Conservation (phyloP, 192 early-diverging fungal species). For the Oehlia diaphana region DNA sequence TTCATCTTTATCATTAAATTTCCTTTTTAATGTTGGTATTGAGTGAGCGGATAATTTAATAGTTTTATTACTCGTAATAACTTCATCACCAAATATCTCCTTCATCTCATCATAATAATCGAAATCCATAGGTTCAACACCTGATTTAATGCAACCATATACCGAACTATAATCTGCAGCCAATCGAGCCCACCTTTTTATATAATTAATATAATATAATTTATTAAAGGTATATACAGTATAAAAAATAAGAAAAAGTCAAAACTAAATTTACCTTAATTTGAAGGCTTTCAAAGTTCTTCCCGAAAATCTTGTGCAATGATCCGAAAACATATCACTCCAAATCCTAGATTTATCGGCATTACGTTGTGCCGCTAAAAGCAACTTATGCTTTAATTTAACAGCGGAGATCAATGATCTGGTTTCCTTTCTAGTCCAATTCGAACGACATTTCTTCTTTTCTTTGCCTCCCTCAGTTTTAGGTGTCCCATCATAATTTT, state of each 20-base stretch:
- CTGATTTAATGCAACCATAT: background rate
- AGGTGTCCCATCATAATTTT: background rate
- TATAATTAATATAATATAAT: background rate
- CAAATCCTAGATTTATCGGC: background rate
- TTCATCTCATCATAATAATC: constrained; percentile 8
- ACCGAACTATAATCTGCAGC: background rate
- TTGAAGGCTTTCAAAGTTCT: constrained; percentile 7
- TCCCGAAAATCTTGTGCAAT: background rate
- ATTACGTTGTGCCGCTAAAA: background rate
- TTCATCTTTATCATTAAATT: background rate
- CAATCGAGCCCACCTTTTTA: constrained; percentile 1
- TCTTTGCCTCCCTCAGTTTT: background rate
- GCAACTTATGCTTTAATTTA: background rate
- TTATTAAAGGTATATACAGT: background rate
- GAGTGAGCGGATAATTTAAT: no score
- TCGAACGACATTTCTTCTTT: background rate
- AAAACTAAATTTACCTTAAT: background rate
- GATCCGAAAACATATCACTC: constrained; percentile 5
- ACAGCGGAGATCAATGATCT: background rate
- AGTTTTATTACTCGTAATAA: background rate
- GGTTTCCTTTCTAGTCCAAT: constrained; percentile 4
- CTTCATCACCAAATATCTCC: background rate
- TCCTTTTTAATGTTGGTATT: background rate
- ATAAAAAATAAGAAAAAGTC: background rate
- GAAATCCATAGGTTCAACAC: background rate